Percentiles rank a stretch among this genome's conserved stretches.
Evolutionary conservation across 192 early-diverging fungal genomes (phyloP).

Genomic region (Chytriomyces hyalinus): DNA sequence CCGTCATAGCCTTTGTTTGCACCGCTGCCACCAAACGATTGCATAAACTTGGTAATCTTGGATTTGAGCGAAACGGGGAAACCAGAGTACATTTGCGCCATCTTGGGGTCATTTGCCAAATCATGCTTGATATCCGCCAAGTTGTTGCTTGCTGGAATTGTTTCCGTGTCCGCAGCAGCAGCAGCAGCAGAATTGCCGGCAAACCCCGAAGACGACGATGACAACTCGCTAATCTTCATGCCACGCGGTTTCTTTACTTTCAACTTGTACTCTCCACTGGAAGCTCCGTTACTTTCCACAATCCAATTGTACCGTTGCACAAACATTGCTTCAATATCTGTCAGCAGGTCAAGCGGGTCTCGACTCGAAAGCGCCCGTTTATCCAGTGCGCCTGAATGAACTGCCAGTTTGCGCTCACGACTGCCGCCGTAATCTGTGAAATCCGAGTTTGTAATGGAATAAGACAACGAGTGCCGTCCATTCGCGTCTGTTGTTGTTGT

Average conservation of each 20-base stretch:
- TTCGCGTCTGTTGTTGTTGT: neutral
- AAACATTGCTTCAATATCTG: constrained; percentile 4
- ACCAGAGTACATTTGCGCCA: constrained; percentile 18
- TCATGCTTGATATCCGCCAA: constrained; percentile 2
- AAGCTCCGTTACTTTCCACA: constrained; percentile 1
- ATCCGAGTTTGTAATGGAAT: neutral
- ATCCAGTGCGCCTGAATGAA: neutral
- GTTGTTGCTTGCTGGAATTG: neutral
- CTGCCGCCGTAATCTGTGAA: neutral
- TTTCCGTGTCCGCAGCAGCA: neutral
- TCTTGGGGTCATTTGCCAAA: neutral
- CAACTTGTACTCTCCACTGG: neutral
- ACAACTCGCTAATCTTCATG: constrained; percentile 6
- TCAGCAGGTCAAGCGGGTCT: constrained; percentile 17
- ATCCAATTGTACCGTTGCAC: neutral
- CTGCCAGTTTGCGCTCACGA: neutral
- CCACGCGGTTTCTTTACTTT: neutral
- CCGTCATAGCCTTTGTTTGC: neutral
- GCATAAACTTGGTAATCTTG: constrained; percentile 20
- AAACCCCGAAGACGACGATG: neutral
- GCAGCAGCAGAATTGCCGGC: neutral
- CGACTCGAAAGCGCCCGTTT: constrained; percentile 5
- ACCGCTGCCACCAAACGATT: neutral
- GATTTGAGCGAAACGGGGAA: constrained; percentile 21
- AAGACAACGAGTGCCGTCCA: neutral